Percentiles rank a stretch among this genome's conserved stretches.
Evolutionary conservation across 345 rosid species (phyloP).

Genomic region (Euphorbia tirucalli): DNA sequence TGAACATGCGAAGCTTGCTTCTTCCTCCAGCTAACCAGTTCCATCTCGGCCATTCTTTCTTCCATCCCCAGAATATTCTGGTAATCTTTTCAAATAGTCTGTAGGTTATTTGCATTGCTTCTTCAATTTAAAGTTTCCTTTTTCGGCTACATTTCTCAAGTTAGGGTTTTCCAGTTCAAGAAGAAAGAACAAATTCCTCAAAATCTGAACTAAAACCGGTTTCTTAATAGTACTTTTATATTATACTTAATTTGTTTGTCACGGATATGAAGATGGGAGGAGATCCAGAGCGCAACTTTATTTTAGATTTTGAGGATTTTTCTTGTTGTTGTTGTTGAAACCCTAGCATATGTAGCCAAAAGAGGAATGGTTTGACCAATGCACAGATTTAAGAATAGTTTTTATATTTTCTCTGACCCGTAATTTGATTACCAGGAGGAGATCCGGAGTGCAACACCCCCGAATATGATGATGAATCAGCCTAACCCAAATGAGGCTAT

Average conservation of each 20-base stretch:
- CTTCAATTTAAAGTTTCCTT: background rate
- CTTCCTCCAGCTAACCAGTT: conserved; percentile 76
- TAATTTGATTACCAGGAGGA: conserved; percentile 59
- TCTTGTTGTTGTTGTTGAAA: too few species aligned
- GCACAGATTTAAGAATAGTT: too few species aligned
- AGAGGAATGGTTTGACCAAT: too few species aligned
- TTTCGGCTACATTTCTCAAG: background rate
- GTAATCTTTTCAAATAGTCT: too few species aligned
- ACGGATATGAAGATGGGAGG: too few species aligned
- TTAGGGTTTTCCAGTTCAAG: conserved; percentile 13
- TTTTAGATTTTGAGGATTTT: too few species aligned
- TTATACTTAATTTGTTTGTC: too few species aligned
- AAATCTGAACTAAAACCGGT: background rate
- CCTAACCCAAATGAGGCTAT: conserved; percentile 49
- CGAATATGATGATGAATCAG: conserved; percentile 67
- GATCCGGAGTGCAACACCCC: conserved; percentile 55
- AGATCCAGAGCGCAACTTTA: too few species aligned
- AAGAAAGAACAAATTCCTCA: background rate
- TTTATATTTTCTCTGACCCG: too few species aligned
- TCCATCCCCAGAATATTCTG: conserved; percentile 69
- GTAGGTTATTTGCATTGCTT: too few species aligned
- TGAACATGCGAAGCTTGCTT: conserved; percentile 63
- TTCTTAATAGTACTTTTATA: too few species aligned
- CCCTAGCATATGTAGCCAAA: too few species aligned
- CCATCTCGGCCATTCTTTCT: conserved; percentile 72